Base-by-base conservation (phyloP, 2,329 filamentous ascomycete species). In the Ophiostoma montium region DNA sequence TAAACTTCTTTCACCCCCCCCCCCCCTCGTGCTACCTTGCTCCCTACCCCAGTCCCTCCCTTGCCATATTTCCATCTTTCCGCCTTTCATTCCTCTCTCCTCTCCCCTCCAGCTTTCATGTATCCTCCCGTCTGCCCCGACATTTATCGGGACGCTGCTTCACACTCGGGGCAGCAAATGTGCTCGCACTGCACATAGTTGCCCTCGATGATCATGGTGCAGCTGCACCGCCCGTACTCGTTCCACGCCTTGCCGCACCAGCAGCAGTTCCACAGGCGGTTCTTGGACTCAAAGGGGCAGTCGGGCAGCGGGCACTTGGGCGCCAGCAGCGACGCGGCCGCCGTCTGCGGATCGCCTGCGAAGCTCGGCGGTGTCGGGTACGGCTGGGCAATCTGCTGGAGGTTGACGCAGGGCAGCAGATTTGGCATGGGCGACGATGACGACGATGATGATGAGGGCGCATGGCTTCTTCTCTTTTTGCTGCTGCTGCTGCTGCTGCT, bases 231-330 rank as follows among this genome's bases (percentile, higher is more conserved):
- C 5, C 71, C 72, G 23, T 62, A 61, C 41, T 65, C 64, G 56
- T 76, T 75, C 64, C 68, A 68, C n/a, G 63, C 62, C 56, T 74
- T 74, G 27, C 72, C 72, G 51, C 72, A 75, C 71, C 70, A 75
- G 59, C 72, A 75, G 60, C 72, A 75, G 59, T 72, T 72, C 72
- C 72, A 76, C 53, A 60, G 66, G 31, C 72, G 64, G 50, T 70
- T 67, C 51, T 68, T 67, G 44, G 62, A 60, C 60, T 73, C 70
- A 55, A 71, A 75, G 8, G 72, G 70, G 49, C 72, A 75, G 46
- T 63, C 62, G 8, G 65, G 54, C 50, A 74, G 58, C 41, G 70
- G 69, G 54, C 71, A 75, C 51, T 66, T 65, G 44, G 67, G 66
- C 19, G 57, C 57, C 47, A 63, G 59, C 23, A 58, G 56, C 19